These are phyloP conservation scores for Carex arenaria DNA, from an alignment of 202 grass and related monocot species.

Conservation along the genomic window DNA sequence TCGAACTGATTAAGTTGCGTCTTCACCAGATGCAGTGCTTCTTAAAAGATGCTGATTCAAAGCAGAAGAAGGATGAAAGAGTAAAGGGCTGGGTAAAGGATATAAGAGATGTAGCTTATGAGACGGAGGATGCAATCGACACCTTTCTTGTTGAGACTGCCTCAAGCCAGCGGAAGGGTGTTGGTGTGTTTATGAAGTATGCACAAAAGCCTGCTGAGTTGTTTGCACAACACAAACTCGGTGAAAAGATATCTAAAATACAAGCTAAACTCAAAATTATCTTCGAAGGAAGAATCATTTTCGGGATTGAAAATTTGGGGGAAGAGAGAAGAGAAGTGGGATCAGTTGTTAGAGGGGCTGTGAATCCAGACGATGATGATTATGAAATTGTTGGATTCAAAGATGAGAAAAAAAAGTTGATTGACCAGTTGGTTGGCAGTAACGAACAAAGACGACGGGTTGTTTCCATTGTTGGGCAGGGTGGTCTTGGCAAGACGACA, in stretches of 20 bases:
- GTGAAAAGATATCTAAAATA: neutral
- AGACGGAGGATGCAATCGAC: slow-evolving; percentile 15
- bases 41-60: slow-evolving; percentile 11
- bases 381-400: slow-evolving; percentile 11
- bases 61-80: neutral
- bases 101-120: slow-evolving; percentile 5
- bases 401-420: slow-evolving; percentile 5
- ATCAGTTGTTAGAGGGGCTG: neutral
- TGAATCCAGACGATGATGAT: neutral
- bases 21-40: slow-evolving; percentile 7
- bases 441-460: neutral
- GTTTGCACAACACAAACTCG: neutral
- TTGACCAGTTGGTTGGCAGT: neutral
- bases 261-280: slow-evolving; percentile 2
- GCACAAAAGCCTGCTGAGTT: neutral
- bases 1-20: neutral
- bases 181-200: neutral
- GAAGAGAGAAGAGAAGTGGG: neutral
- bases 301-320: slow-evolving; percentile 15
- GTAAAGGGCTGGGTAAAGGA: slow-evolving; percentile 6
- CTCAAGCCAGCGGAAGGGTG: neutral
- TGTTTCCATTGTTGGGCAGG: slow-evolving; percentile 51
- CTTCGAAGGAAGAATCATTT: neutral
- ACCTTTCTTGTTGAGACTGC: neutral
- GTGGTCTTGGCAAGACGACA: slow-evolving; percentile 59